Conservation (phyloP, 208 protist genomes). For the Trypanosomatidae sp. region DNA sequence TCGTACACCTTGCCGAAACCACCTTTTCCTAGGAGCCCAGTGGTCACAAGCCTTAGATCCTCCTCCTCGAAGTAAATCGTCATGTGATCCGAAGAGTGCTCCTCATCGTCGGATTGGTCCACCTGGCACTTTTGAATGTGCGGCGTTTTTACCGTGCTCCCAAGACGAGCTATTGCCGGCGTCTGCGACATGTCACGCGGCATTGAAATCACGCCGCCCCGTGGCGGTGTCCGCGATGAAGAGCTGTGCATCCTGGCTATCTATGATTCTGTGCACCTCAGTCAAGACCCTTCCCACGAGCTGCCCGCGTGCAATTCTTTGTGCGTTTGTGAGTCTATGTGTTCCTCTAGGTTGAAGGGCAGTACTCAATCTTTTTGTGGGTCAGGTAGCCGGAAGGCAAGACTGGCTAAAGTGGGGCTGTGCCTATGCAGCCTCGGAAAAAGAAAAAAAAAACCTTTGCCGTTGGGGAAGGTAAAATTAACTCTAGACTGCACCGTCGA, state of each 20-base stretch:
- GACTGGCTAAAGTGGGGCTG: no score
- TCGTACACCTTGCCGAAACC: constrained; percentile 85
- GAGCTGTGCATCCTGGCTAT: neutral
- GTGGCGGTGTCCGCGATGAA: constrained; percentile 15
- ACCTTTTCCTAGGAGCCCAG: constrained; percentile 74
- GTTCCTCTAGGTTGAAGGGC: no score
- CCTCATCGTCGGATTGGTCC: constrained; percentile 37
- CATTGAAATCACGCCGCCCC: constrained; percentile 47
- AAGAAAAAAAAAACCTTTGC: no score
- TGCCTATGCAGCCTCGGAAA: no score
- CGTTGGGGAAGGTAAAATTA: no score
- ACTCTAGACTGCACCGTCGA: no score
- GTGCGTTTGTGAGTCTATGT: no score
- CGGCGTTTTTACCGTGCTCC: constrained; percentile 60
- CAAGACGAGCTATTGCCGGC: constrained; percentile 59
- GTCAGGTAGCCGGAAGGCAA: no score
- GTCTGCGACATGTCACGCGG: constrained; percentile 74
- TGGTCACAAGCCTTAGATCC: constrained; percentile 63
- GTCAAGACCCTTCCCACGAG: neutral
- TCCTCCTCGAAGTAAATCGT: constrained; percentile 76
- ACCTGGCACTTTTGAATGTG: constrained; percentile 75
- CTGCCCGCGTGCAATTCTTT: no score
- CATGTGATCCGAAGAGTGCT: constrained; percentile 69
- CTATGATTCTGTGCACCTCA: neutral
- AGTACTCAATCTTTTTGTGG: no score